A percentile compares a stretch with the other conserved stretches of the same genome.
Conservation (phyloP, 305 asterid genomes). For the Fraxinus greggii region DNA sequence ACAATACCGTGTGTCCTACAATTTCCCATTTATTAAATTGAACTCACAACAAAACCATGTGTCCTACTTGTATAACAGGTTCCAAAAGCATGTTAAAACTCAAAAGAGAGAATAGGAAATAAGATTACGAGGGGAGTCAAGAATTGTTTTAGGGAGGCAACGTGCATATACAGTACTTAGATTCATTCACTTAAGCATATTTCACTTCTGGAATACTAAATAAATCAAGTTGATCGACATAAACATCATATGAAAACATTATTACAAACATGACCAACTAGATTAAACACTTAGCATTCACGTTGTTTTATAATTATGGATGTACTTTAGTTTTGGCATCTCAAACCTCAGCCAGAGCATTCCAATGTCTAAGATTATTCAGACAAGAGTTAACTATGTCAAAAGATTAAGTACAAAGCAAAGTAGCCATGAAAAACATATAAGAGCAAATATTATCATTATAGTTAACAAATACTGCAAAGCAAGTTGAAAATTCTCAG, state of each 20-base stretch:
- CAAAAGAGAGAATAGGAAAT: too few relatives aligned
- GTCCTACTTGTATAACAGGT: too few relatives aligned
- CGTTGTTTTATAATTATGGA: not conserved
- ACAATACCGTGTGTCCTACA: too few relatives aligned
- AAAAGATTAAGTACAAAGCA: not conserved
- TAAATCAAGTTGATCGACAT: not conserved
- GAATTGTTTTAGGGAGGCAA: too few relatives aligned
- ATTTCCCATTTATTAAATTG: too few relatives aligned
- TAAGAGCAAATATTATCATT: not conserved
- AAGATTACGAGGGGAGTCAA: too few relatives aligned
- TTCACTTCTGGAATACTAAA: not conserved
- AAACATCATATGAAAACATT: not conserved
- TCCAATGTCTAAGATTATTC: not conserved
- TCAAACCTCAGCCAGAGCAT: not conserved
- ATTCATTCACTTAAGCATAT: not conserved
- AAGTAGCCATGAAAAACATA: not conserved
- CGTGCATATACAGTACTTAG: not conserved
- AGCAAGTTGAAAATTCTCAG: too few relatives aligned
- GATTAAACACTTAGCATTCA: not conserved
- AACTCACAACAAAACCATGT: too few relatives aligned
- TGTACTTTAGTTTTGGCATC: not conserved
- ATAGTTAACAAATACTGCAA: too few relatives aligned
- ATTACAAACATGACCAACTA: not conserved
- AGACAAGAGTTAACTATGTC: not conserved
- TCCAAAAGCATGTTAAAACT: too few relatives aligned